Evolutionary conservation across 352 stramenopile genomes (phyloP), one percentile per base, ranked within the genome.

Genomic region (Globisporangium radiosum): DNA sequence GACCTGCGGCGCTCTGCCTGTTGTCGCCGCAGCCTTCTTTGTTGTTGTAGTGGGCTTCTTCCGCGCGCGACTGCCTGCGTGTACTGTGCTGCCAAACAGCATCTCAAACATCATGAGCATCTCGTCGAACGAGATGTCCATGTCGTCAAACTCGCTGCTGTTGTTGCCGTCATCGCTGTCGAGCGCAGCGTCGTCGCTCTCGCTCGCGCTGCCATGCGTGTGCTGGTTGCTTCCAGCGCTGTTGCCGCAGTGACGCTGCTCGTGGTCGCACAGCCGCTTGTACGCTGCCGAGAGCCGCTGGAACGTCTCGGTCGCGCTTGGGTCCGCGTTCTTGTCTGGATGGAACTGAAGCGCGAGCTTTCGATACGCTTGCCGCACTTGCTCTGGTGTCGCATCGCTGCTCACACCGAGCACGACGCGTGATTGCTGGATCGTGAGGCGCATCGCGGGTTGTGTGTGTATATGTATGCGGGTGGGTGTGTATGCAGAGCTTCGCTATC

Each of bases 61-160:
- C 13, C n/a, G 36, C 7, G 33, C 36, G 13, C 4, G 40, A 13
- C 15, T 55, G 47, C 42, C 7, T 10, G 25, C 2, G 37, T 53
- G 51, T 10, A n/a, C 53, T 14, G 39, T 51, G 39, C 47, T 51
- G 53, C 71, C 71, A 64, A 89, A 89, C 63, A 89, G 62, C 75
- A 89, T 83, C 57, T 89, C 66, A 40, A 89, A 89, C 79, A 89
- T 86, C 62, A 78, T 76, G 43, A 89, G 75, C 79, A 89, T 89
- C 50, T 87, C 77, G 6, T 87, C 76, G 47, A 87, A 75, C 33
- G 78, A 81, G 44, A 74, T 64, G 51, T 76, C 65, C 33, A 80
- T 57, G 39, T 76, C 69, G 38, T 73, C 66, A n/a, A 70, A 64
- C 3, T 61, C 54, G 0, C 55, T 54, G 8, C 60, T 51, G 17